A percentile compares a stretch with the other conserved stretches of the same genome.
Evolutionary conservation across 257 asterid genomes (phyloP).

Genomic region (Ballota nigra): DNA sequence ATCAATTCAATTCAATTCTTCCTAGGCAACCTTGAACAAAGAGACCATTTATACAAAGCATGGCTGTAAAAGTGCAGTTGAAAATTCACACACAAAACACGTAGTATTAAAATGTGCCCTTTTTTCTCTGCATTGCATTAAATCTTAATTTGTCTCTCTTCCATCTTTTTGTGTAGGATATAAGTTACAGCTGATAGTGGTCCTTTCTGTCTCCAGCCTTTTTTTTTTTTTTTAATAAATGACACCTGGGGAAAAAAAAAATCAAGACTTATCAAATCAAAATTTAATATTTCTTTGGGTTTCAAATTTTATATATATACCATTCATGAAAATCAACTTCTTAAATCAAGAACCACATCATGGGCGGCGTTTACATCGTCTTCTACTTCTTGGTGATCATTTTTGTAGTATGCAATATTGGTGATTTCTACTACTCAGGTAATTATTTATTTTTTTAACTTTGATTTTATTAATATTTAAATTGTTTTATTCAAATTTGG

Average conservation of each 20-base stretch:
- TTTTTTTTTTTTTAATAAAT: background rate
- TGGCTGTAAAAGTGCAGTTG: constrained; percentile 21
- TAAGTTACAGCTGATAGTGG: constrained; percentile 20
- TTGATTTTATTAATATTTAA: background rate
- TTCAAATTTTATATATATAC: no score
- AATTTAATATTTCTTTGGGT: background rate
- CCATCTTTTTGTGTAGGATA: constrained; percentile 4
- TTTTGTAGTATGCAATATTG: constrained; percentile 30
- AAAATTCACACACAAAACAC: constrained; percentile 17
- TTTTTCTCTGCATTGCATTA: constrained; percentile 23
- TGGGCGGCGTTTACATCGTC: background rate
- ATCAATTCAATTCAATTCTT: constrained; percentile 14
- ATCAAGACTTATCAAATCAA: constrained; percentile 13
- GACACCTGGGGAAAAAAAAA: constrained; percentile 5
- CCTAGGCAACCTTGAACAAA: constrained; percentile 28
- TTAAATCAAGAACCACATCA: constrained; percentile 24
- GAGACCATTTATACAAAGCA: constrained; percentile 16
- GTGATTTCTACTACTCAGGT: constrained; percentile 27
- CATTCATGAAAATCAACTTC: background rate
- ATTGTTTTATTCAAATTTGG: background rate
- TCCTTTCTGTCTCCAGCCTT: constrained; percentile 29
- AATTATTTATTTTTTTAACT: background rate
- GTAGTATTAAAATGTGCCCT: background rate
- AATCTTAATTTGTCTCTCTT: constrained; percentile 20
- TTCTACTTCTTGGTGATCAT: constrained; percentile 30